phyloP scores from a whole-genome alignment of 305 asterid genomes.

The Fraxinus baroniana region DNA sequence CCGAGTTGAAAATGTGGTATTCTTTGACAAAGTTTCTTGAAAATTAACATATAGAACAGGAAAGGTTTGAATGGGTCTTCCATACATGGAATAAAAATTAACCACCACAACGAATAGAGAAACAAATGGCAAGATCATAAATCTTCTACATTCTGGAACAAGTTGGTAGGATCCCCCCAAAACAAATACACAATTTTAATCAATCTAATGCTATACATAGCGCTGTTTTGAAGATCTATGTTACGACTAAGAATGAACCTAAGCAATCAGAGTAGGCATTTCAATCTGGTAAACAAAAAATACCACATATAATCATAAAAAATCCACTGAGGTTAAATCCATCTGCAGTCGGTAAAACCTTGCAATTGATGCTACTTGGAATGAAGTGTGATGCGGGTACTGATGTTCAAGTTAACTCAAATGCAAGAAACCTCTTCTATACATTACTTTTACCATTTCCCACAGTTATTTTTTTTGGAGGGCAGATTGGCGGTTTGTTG shows the following conservation, averaged over 20 bases:
- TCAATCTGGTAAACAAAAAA: background rate
- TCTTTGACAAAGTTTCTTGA: background rate
- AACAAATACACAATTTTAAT: background rate
- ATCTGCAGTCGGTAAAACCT: background rate
- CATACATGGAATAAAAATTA: background rate
- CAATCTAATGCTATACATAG: background rate
- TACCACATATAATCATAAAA: background rate
- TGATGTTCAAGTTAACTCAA: background rate
- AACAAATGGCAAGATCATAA: background rate
- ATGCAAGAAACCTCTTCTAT: background rate
- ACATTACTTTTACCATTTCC: background rate
- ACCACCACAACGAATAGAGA: background rate
- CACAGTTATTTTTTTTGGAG: background rate
- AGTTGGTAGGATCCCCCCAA: background rate
- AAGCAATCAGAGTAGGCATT: background rate
- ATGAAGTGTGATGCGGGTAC: background rate
- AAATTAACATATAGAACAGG: background rate
- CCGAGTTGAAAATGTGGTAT: background rate
- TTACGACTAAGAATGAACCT: background rate
- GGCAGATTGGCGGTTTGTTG: background rate
- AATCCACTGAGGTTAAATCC: background rate
- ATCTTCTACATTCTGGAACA: background rate
- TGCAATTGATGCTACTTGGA: background rate
- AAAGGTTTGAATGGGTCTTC: background rate
- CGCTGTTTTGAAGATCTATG: background rate